phyloP scores from a whole-genome alignment of 192 early-diverging fungal genomes.

The Coemansia sp. region DNA sequence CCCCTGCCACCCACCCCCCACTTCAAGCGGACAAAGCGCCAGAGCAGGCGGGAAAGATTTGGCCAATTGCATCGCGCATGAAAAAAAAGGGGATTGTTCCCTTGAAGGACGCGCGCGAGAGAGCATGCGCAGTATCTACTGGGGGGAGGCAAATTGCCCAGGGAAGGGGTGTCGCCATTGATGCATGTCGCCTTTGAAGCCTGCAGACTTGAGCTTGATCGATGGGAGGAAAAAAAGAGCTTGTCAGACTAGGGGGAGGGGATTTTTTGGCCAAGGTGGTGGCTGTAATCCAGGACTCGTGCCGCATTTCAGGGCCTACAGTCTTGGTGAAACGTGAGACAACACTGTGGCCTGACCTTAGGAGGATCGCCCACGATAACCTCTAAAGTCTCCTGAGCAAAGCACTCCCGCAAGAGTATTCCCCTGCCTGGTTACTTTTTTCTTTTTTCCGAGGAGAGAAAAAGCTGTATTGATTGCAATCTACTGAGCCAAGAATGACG shows the following conservation, averaged over 20 bases:
- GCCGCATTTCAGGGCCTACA: neutral
- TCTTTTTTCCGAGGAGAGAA: neutral
- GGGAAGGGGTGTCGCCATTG: neutral
- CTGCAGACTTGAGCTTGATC: slow-evolving; percentile 5
- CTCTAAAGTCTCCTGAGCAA: neutral
- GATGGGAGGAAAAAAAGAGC: neutral
- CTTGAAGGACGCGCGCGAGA: neutral
- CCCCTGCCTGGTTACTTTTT: neutral
- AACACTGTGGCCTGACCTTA: slow-evolving; percentile 5
- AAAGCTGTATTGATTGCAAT: neutral
- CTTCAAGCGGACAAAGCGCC: neutral
- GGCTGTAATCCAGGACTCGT: neutral
- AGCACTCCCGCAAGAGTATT: neutral
- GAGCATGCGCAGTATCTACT: slow-evolving; percentile 2
- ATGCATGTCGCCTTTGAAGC: slow-evolving; percentile 6
- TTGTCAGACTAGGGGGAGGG: neutral
- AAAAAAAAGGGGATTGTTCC: neutral
- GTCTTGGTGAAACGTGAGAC: slow-evolving; percentile 9
- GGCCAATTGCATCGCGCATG: slow-evolving; percentile 9
- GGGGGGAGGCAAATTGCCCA: neutral
- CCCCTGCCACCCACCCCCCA: neutral
- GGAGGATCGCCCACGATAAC: neutral
- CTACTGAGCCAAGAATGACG: neutral
- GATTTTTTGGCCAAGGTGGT: neutral
- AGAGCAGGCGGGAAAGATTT: slow-evolving; percentile 9